Base-by-base conservation (phyloP, 1,284 basidiomycete genomes). In the Boletus semigastroideus region DNA sequence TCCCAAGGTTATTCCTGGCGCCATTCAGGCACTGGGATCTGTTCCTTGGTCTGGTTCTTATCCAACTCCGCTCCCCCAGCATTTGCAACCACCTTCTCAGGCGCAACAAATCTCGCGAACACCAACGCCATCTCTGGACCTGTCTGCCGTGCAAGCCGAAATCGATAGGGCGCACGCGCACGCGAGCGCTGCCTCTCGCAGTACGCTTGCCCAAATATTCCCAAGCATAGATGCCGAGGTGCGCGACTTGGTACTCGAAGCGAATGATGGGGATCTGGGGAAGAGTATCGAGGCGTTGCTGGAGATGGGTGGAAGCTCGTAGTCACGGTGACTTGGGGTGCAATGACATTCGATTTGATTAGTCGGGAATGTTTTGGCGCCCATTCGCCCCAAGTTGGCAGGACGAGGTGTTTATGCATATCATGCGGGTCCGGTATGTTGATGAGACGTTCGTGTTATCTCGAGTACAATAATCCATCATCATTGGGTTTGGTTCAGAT, bases 171-270 rank as follows among this genome's bases (percentile, higher is more conserved):
- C 87, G 37, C 84, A 89, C 62, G 82, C 83, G 54, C 78, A 83
- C 47, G 86, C 86, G 34, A 79, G 80, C 22, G 77, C 74, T 16
- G 86, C 86, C 13, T 78, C 86, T 43, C 72, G 74, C 52, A 83
- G 85, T 60, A 95, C 92, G 20, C 72, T 95, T 55, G 72, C 79
- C 54, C 92, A 94, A 72, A 94, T 95, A 57, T 96, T 96, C 78
- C 92, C 93, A 1, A 71, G 70, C 7, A 76, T 90, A 58, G 93
- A 95, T 63, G 67, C 70, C 46, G 94, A 94, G 69, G 81, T 96
- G 33, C 78, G 92, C 44, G 90, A 93, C 58, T 87, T 83, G 78
- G 92, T 97, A 33, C 72, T 97, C 51, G 88, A 95, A 64, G 88
- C 88, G 37, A 92, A 92, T 60, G 82, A 82, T n/a, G 90, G 90